Evolutionary conservation across 345 rosid genomes (phyloP), one percentile per base, ranked within the genome.

Genomic region (Pelargonium nanum): DNA sequence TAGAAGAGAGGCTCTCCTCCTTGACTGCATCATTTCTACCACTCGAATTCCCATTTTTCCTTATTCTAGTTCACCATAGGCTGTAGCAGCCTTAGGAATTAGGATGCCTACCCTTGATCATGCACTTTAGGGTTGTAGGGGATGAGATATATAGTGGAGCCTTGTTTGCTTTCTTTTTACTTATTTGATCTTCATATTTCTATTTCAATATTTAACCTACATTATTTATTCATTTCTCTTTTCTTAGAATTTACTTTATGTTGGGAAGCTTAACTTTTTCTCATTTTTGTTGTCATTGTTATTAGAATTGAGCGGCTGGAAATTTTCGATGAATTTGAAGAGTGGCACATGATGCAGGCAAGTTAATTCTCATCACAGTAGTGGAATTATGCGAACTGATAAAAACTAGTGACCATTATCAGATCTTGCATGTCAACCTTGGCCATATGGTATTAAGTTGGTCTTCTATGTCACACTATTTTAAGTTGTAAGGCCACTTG

Each of bases 321-420:
- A 79, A 72, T 89, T 78, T 93, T 89, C 32, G 96, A 89, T 68
- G 97, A 93, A 80, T 84, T 89, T 71, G 99, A 93, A 76, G 96
- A 93, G 73, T 93, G 99, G 97, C 78, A 85, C 73, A 85, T 89
- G 99, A 93, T 93, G 99, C 95, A 93, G 97, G 97, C 78, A 83
- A 77, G 92, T 79, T 61, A 64, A 54, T 59, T 58, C 44, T 34
- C n/a, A 4, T 63, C 53, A 52, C 66, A 50, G 4, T 54, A 54
- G 19, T 24, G 65, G 26, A 59, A 57, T 50, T 69, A 24, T 40
- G 61, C 16, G 23, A 6, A n/a, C 24, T 16, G 26, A 23, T 55
- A 5, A 19, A 55, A 16, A 57, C 56, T 63, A 22, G 24, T 54
- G 48, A 8, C 45, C 6, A 9, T 5, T 34, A 34, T 34, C 45